phyloP scores from a whole-genome alignment of 1,284 basidiomycete genomes.

The Trichosporon ovoides region DNA sequence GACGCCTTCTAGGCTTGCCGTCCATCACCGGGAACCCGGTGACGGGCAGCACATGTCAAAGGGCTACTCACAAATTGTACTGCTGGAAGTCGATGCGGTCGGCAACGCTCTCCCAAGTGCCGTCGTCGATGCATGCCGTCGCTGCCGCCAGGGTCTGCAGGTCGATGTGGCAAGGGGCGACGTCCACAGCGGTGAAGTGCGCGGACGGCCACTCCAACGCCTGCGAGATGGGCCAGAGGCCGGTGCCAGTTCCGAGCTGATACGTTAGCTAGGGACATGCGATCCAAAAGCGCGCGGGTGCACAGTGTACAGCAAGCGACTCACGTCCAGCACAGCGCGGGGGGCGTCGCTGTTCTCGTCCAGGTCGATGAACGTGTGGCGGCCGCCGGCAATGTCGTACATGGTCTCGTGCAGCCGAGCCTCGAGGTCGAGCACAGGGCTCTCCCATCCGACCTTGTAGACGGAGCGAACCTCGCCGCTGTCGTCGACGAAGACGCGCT shows the following conservation, averaged over 20 bases:
- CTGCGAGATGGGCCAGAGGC: conserved; percentile 45
- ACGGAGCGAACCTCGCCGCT: conserved; percentile 18
- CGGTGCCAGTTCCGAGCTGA: conserved; percentile 44
- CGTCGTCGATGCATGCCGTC: conserved; percentile 15
- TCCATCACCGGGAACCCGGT: background rate
- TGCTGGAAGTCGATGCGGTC: conserved; percentile 39
- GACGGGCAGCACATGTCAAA: background rate
- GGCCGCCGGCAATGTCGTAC: conserved; percentile 31
- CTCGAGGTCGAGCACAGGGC: conserved; percentile 43
- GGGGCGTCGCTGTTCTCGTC: conserved; percentile 20
- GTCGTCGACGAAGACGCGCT: conserved; percentile 10
- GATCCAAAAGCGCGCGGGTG: too few species aligned
- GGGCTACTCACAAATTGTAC: conserved; percentile 40
- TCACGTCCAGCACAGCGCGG: conserved; percentile 41
- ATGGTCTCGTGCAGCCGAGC: conserved; percentile 42
- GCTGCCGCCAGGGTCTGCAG: conserved; percentile 23
- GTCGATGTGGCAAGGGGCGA: conserved; percentile 40
- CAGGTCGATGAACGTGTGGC: conserved; percentile 35
- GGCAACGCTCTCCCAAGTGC: conserved; percentile 37
- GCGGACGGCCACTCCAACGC: conserved; percentile 39
- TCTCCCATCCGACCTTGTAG: conserved; percentile 45
- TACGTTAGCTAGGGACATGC: background rate
- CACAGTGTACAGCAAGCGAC: conserved; percentile 11
- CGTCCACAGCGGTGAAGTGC: conserved; percentile 41
- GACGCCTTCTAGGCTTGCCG: background rate